Evolutionary conservation across 805 yeast species (phyloP), one percentile per base, ranked within the genome.

Genomic region (Sugiyamaella floridensis): DNA sequence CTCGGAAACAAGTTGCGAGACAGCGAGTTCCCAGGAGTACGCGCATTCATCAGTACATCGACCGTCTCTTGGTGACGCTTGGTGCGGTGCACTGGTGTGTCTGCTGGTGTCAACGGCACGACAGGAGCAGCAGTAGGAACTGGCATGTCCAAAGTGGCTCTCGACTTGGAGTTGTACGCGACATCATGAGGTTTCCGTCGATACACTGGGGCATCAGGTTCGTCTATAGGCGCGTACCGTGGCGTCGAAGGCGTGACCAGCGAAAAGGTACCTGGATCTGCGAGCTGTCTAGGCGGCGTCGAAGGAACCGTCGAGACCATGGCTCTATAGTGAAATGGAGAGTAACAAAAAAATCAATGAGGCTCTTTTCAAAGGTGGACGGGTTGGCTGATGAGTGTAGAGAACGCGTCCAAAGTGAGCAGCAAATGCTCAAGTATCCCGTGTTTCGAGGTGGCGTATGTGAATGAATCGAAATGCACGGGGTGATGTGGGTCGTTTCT

Each of bases 1-100:
- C 57, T 47, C 9, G 65, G 64, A 44, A 59, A 60, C 41, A 63
- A 48, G 2, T 59, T 54, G 29, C 66, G 55, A 12, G 54, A 55
- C 10, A 56, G 51, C 9, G 50, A 43, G 4, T 46, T 44, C 18
- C 43, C 43, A 14, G 46, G 46, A 15, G 52, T 45, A 26, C 22
- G 52, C 15, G 52, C 22, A n/a, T 40, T 12, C 8, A 43, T 8
- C 11, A 43, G 29, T 2, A 48, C 19, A 9, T 49, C 52, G 26
- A 41, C 41, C 14, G 16, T 16, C 15, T 49, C 28, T 20, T 49
- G 47, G 22, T 49, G 42, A 29, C 55, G 47, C 16, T 52, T 50
- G n/a, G n/a, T n/a, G 43, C 60, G 44, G 22, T 53, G 49, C 1
- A 50, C 63, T 6, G 64, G 64, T 4, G 64, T 60, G 44, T 58